Evolutionary conservation across 1,284 basidiomycete species (phyloP), one percentile per base, ranked within the genome.

Genomic region (Afroboletus lepidellus): DNA sequence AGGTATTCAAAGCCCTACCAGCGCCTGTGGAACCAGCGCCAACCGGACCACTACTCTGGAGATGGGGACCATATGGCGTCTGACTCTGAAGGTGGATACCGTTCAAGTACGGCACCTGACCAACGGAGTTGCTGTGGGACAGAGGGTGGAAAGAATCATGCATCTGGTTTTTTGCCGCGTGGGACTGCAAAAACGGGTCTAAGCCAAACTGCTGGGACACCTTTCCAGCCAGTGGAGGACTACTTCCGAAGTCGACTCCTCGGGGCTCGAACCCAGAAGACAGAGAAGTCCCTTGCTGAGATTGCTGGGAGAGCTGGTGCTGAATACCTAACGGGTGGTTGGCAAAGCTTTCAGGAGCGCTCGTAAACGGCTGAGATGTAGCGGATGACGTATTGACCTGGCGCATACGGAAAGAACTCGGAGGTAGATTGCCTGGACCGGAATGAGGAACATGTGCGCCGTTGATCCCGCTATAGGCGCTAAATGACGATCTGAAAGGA

Each of bases 21-120:
- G 65, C 66, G 23, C 60, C 60, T 42, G 51, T 16, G 1, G 37
- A 30, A 38, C 48, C 50, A 42, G 47, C 51, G 49, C 63, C 50
- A 55, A 64, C 63, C 36, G 64, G 51, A 41, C 65, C 60, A 62
- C 58, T 68, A n/a, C 78, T 66, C 36, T 81, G 74, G 3, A 89
- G 71, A 63, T 87, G 84, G 30, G 85, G 83, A 3, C 85, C 85
- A 56, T 84, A 89, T 4, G 85, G 84, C 3, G 85, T 84, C 69
- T 89, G 87, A 2, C 84, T 84, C 47, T 83, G 79, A 55, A 83
- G 63, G 43, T 80, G 79, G 53, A 76, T 64, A 55, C 71, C 73
- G 56, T 73, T 77, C 55, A 69, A 54, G 52, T 69, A 78, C 30
- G 69, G 59, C 29, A 58, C 48, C 51, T 71, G 66, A 36, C 60